A percentile compares a stretch with the other conserved stretches of the same genome.
Conservation (phyloP, 1,139 yeast genomes). For the Sugiyamaella paludigena region DNA sequence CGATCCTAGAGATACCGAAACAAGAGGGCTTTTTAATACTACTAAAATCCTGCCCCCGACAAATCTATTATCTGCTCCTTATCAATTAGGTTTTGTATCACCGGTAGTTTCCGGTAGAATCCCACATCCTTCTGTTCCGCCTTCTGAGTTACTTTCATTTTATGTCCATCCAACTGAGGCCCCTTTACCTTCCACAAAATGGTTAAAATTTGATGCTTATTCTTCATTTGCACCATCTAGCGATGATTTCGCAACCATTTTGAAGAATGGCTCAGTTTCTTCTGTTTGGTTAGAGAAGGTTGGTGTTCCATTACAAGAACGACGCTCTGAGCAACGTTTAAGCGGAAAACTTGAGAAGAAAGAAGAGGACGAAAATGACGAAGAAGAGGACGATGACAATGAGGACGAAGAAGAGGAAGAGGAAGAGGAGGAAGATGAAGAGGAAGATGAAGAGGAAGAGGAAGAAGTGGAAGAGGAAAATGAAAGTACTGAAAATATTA, state of each 20-base stretch:
- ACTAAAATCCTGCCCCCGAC: slow-evolving; percentile 57
- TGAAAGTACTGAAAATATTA: slow-evolving; percentile 8
- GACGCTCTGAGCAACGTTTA: slow-evolving; percentile 8
- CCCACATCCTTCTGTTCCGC: slow-evolving; percentile 62
- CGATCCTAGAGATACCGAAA: slow-evolving; percentile 61
- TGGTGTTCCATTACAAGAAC: slow-evolving; percentile 48
- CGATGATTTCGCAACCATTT: slow-evolving; percentile 69
- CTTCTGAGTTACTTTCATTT: slow-evolving; percentile 64
- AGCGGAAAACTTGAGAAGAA: slow-evolving; percentile 15
- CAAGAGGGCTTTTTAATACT: slow-evolving; percentile 57
- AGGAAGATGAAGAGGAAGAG: slow-evolving; percentile 29
- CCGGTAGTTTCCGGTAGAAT: slow-evolving; percentile 46
- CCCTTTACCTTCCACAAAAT: slow-evolving; percentile 73
- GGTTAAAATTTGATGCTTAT: slow-evolving; percentile 68
- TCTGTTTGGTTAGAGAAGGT: slow-evolving; percentile 77
- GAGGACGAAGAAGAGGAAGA: slow-evolving; percentile 21
- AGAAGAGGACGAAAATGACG: slow-evolving; percentile 16
- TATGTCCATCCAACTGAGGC: slow-evolving; percentile 88
- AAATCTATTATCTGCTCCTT: slow-evolving; percentile 33
- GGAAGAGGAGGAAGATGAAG: slow-evolving; percentile 19
- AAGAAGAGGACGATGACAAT: slow-evolving; percentile 16
- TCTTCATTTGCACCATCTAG: slow-evolving; percentile 75
- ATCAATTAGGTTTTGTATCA: slow-evolving; percentile 54
- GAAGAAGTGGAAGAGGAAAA: slow-evolving; percentile 28
- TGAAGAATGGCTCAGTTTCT: slow-evolving; percentile 61